Conservation (phyloP, 1,139 yeast species). For the Hemisphaericaspora xylofermentans region DNA sequence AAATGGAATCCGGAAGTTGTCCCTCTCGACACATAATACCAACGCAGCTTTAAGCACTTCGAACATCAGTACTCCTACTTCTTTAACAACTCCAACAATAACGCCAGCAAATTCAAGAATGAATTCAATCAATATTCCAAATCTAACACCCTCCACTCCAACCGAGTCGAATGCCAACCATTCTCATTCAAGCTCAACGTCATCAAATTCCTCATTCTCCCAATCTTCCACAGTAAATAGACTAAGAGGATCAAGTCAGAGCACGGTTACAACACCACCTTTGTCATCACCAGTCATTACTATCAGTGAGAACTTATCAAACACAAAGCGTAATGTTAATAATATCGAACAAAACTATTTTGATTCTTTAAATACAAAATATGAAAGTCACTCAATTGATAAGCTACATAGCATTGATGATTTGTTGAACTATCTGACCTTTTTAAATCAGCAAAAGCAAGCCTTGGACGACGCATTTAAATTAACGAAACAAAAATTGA, state of each 20-base stretch:
- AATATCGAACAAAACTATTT: slow-evolving; percentile 41
- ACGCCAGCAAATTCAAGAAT: slow-evolving; percentile 13
- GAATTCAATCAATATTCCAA: slow-evolving; percentile 1
- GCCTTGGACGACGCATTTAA: slow-evolving; percentile 37
- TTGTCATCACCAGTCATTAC: slow-evolving; percentile 42
- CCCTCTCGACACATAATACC: slow-evolving; percentile 17
- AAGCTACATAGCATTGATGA: slow-evolving; percentile 31
- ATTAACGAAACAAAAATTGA: slow-evolving; percentile 34
- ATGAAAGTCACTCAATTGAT: slow-evolving; percentile 20
- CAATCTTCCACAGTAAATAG: slow-evolving; percentile 9
- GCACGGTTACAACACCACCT: slow-evolving; percentile 33
- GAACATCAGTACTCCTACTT: slow-evolving; percentile 7
- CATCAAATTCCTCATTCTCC: slow-evolving; percentile 13
- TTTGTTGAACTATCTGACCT: slow-evolving; percentile 32
- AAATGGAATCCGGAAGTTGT: slow-evolving; percentile 36
- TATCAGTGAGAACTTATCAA: slow-evolving; percentile 35
- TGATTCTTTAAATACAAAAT: slow-evolving; percentile 18
- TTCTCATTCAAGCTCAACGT: slow-evolving; percentile 12
- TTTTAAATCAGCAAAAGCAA: slow-evolving; percentile 30
- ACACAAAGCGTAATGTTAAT: slow-evolving; percentile 29
- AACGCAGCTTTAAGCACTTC: slow-evolving; percentile 7
- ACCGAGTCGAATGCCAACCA: slow-evolving; percentile 2
- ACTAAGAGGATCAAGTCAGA: slow-evolving; percentile 15
- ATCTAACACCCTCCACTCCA: slow-evolving; percentile 1
- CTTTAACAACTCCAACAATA: slow-evolving; percentile 8